Evolutionary conservation across 805 yeast species (phyloP).

Genomic region (Starmerella bombicola): DNA sequence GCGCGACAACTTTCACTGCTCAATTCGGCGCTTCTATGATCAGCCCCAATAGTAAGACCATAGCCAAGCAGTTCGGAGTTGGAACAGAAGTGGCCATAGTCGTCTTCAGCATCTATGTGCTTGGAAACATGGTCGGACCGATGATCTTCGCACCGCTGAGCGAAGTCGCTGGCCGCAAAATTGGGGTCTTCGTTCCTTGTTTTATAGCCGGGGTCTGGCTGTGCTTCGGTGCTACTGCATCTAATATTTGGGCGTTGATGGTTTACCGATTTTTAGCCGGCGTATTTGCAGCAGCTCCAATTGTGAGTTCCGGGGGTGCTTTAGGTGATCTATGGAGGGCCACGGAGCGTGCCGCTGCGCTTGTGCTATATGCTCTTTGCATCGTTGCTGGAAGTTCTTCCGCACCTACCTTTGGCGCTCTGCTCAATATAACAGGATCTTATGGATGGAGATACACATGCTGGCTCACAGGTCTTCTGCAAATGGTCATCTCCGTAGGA

Average conservation of each 20-base stretch:
- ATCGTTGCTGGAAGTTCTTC: slow-evolving; percentile 35
- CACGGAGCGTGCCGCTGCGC: slow-evolving; percentile 41
- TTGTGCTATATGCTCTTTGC: slow-evolving; percentile 38
- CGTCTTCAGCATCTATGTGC: slow-evolving; percentile 42
- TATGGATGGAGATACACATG: slow-evolving; percentile 49
- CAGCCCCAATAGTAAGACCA: slow-evolving; percentile 39
- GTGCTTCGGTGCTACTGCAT: slow-evolving; percentile 31
- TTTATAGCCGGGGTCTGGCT: slow-evolving; percentile 37
- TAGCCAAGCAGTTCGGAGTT: slow-evolving; percentile 37
- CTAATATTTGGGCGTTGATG: slow-evolving; percentile 31
- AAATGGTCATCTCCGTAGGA: slow-evolving; percentile 27
- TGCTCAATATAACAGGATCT: slow-evolving; percentile 30
- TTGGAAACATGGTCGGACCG: slow-evolving; percentile 54
- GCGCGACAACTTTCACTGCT: slow-evolving; percentile 42
- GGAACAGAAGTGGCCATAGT: slow-evolving; percentile 37
- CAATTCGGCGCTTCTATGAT: slow-evolving; percentile 43
- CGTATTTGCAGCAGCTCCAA: slow-evolving; percentile 50
- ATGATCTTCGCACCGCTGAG: slow-evolving; percentile 47
- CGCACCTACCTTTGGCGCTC: slow-evolving; percentile 37
- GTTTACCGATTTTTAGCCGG: slow-evolving; percentile 45
- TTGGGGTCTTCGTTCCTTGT: slow-evolving; percentile 39
- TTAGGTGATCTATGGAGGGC: slow-evolving; percentile 48
- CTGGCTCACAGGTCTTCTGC: slow-evolving; percentile 39
- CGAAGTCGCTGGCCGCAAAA: slow-evolving; percentile 45
- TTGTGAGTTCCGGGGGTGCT: slow-evolving; percentile 51